A percentile compares a stretch with the other conserved stretches of the same genome.
Conservation (phyloP, 352 stramenopile genomes). For the Pythium oligandrum region DNA sequence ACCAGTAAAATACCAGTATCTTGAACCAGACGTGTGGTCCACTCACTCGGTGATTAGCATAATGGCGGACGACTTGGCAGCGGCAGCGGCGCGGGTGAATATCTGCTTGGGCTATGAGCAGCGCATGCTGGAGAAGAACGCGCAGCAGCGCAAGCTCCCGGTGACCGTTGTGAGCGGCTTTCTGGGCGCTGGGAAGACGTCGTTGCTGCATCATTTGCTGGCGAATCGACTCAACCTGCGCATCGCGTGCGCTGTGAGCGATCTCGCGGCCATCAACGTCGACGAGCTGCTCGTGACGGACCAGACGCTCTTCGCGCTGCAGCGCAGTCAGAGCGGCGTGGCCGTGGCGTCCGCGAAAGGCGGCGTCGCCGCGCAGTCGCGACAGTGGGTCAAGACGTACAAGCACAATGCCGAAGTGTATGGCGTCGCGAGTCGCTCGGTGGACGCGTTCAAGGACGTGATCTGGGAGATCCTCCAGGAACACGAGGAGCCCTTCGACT, state of each 20-base stretch:
- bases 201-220: constrained; percentile 58
- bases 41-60: not conserved
- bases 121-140: constrained; percentile 46
- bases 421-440: constrained; percentile 22
- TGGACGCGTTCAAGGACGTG: constrained; percentile 65
- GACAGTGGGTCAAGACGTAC: constrained; percentile 4
- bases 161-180: constrained; percentile 70
- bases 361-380: constrained; percentile 16
- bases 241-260: constrained; percentile 63
- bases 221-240: constrained; percentile 62
- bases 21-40: too few species aligned
- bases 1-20: too few species aligned
- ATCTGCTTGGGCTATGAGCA: constrained; percentile 50
- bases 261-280: constrained; percentile 66
- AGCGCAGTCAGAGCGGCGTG: constrained; percentile 25
- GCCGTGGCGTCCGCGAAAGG: constrained; percentile 13
- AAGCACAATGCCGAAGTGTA: constrained; percentile 27
- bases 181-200: constrained; percentile 66
- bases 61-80: constrained; percentile 22
- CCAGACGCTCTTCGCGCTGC: constrained; percentile 14
- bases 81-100: constrained; percentile 49
- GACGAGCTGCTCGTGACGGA: constrained; percentile 59
- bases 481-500: constrained; percentile 54
- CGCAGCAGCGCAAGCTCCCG: constrained; percentile 35
- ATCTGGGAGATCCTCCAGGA: constrained; percentile 56